phyloP scores from a whole-genome alignment of 2,329 filamentous ascomycete genomes.

The Blastomyces silverae region DNA sequence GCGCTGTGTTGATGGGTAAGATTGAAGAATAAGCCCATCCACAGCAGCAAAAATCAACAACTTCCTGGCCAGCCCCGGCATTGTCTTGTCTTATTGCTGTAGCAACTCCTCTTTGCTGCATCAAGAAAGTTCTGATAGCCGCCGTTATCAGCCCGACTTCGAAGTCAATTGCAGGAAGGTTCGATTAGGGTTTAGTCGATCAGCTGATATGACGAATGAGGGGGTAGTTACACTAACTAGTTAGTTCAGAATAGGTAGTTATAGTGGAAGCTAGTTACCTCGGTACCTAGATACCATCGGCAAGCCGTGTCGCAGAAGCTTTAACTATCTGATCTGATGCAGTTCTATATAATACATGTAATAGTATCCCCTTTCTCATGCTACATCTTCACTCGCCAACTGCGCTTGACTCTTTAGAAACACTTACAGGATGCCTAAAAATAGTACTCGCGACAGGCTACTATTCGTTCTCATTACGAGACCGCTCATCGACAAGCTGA shows the following conservation, averaged over 20 bases:
- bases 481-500: background rate
- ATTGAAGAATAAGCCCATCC: conserved; percentile 76
- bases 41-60: conserved; percentile 71
- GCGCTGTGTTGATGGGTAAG: conserved; percentile 48
- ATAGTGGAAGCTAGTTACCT: too few species aligned
- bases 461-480: background rate
- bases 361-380: background rate
- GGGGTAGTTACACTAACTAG: too few species aligned
- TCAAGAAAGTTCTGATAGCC: background rate
- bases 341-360: too few species aligned
- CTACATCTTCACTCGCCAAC: background rate
- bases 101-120: background rate
- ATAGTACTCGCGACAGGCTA: background rate
- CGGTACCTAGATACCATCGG: too few species aligned
- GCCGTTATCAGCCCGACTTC: background rate
- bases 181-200: conserved; percentile 3
- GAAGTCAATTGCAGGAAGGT: conserved; percentile 5
- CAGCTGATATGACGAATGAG: background rate
- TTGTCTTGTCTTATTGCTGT: conserved; percentile 32
- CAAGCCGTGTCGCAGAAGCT: background rate
- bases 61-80: conserved; percentile 75
- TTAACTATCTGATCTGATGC: background rate
- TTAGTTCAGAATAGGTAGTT: too few species aligned
- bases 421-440: background rate
- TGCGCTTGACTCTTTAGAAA: background rate